Evolutionary conservation across 306 rosid species (phyloP).

Genomic region (Prunus dulcis): DNA sequence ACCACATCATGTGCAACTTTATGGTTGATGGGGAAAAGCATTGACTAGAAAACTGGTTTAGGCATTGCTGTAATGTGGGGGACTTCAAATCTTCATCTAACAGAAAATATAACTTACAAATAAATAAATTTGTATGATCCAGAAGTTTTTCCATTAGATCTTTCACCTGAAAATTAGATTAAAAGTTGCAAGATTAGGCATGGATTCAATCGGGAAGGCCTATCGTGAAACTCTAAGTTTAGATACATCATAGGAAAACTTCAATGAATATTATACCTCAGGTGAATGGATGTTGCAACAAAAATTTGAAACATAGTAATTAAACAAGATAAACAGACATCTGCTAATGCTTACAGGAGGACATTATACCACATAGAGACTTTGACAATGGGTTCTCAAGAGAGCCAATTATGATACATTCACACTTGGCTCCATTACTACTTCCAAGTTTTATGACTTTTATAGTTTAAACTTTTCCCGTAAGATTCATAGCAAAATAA

Average conservation of each 20-base stretch:
- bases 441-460: neutral
- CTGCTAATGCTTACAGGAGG: neutral
- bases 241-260: neutral
- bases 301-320: neutral
- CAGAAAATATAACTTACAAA: conserved; percentile 57
- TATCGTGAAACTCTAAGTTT: neutral
- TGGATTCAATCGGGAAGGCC: neutral
- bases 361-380: neutral
- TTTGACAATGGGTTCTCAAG: neutral
- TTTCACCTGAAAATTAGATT: conserved; percentile 51
- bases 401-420: neutral
- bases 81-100: conserved; percentile 16
- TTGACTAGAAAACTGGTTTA: neutral
- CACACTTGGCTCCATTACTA: neutral
- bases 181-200: conserved; percentile 1
- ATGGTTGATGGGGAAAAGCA: neutral
- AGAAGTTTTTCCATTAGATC: conserved; percentile 61
- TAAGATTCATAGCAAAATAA: neutral
- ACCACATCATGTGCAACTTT: conserved; percentile 3
- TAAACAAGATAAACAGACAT: neutral
- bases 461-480: neutral
- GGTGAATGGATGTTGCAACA: neutral
- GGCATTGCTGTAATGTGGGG: neutral
- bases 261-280: neutral
- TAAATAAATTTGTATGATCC: conserved; percentile 61